These are phyloP conservation scores for Globisporangium nunn DNA, from an alignment of 352 stramenopile species.

Conservation along the genomic window DNA sequence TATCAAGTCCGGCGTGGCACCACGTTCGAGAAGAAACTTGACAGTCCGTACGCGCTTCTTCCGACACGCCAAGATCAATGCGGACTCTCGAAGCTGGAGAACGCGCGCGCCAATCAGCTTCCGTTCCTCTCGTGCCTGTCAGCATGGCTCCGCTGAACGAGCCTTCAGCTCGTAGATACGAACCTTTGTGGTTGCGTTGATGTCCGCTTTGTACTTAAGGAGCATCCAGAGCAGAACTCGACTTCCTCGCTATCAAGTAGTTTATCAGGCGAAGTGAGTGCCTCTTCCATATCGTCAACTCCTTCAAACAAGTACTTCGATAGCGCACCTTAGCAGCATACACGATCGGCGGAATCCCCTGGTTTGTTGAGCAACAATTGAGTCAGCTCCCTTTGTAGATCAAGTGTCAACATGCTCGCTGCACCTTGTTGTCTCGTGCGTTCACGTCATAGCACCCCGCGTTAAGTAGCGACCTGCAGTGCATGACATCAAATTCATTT, in stretches of 20 bases:
- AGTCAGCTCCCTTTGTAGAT: too few relatives aligned
- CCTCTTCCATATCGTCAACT: too few relatives aligned
- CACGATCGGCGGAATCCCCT: slow-evolving; percentile 50
- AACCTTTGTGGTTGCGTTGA: slow-evolving; percentile 46
- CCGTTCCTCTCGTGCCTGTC: background rate
- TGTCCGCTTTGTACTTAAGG: slow-evolving; percentile 47
- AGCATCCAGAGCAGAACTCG: slow-evolving; percentile 39
- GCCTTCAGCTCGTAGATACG: background rate
- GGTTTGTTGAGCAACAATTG: background rate
- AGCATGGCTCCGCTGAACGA: background rate
- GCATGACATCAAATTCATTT: background rate
- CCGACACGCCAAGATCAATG: slow-evolving; percentile 39
- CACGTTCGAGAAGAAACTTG: slow-evolving; percentile 35
- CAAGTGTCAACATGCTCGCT: background rate
- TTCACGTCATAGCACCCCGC: slow-evolving; percentile 47
- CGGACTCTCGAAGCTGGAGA: slow-evolving; percentile 36
- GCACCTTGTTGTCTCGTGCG: slow-evolving; percentile 33
- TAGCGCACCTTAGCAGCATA: slow-evolving; percentile 44
- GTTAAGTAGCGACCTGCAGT: slow-evolving; percentile 39
- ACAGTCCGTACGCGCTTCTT: slow-evolving; percentile 31
- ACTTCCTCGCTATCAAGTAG: slow-evolving; percentile 25
- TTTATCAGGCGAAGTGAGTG: too few relatives aligned
- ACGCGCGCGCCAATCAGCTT: too few relatives aligned
- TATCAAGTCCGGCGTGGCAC: slow-evolving; percentile 29
- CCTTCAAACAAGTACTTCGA: background rate